Base-by-base conservation (phyloP, 1,284 basidiomycete species). In the Ganoderma leucocontextum region DNA sequence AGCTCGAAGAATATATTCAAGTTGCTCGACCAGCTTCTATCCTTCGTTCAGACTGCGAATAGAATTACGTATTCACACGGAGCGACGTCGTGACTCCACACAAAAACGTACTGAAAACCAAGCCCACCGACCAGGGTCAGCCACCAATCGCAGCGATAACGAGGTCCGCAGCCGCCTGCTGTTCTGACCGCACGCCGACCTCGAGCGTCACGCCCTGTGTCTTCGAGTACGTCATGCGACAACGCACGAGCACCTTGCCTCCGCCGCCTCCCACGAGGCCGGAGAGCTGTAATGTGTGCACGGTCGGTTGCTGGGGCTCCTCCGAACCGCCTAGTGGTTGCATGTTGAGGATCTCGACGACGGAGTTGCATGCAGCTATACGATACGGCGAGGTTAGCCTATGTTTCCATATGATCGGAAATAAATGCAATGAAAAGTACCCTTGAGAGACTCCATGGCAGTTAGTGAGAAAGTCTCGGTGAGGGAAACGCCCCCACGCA, bases 141-240 rank as follows among this genome's bases (percentile, higher is more conserved):
- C 91, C 90, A 68, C 93, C 91, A 78, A 99, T 97, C 61, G 98
- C 97, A 52, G 93, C 89, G 73, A 99, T 87, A 47, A 99, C 93
- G 67, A 99, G 87, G 75, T 91, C 87, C 76, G 94, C 95, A 33
- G 92, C 94, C 72, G 89, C 89, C 78, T 95, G 90, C 81, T 92
- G 91, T 80, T 99, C 96, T 63, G 96, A 96, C 61, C 97, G 90
- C n/a, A 98, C 96, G 22, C 88, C 87, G 63, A 99, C 83, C 83
- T 99, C 97, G 73, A 99, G 85, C 52, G 96, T 98, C n/a, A 99
- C 98, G 17, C 98, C 98, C 72, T 93, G 87, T 9, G 92, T 95
- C 67, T 91, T 85, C 61, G 94, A 91, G 82, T 90, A 98, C 25
- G 97, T 98, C 98, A 99, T 99, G 72, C 97, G 88, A 82, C 93